Conservation (phyloP, 176 grass and related monocot genomes). For the Zea luxurians region DNA sequence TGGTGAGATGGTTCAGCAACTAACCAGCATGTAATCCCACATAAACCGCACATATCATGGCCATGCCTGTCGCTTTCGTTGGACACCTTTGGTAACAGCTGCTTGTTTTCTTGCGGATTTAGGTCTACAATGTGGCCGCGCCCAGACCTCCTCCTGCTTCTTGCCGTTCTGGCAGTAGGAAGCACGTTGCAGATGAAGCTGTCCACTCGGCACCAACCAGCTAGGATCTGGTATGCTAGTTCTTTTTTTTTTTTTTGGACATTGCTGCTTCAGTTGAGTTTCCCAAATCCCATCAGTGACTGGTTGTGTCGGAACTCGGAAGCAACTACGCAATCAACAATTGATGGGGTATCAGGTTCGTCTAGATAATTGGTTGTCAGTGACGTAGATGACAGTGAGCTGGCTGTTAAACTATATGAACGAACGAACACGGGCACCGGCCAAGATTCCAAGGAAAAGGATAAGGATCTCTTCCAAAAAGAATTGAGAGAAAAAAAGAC, state of each 20-base stretch:
- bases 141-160: background rate
- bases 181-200: background rate
- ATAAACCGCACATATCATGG: background rate
- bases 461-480: too few relatives aligned
- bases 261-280: background rate
- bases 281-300: conserved; percentile 11
- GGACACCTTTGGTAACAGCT: background rate
- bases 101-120: background rate
- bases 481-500: background rate
- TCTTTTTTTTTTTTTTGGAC: background rate
- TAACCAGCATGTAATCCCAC: background rate
- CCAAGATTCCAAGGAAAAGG: background rate
- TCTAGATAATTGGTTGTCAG: background rate
- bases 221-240: background rate
- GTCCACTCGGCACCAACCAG: background rate
- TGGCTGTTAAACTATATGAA: background rate
- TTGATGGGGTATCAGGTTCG: background rate
- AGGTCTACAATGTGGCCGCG: background rate
- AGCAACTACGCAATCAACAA: background rate
- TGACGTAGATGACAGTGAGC: background rate
- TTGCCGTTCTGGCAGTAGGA: background rate
- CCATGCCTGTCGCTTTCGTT: background rate
- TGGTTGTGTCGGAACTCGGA: background rate
- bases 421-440: background rate
- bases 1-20: background rate